Conservation (phyloP, 306 rosid genomes). For the Citrullus mucosospermus region DNA sequence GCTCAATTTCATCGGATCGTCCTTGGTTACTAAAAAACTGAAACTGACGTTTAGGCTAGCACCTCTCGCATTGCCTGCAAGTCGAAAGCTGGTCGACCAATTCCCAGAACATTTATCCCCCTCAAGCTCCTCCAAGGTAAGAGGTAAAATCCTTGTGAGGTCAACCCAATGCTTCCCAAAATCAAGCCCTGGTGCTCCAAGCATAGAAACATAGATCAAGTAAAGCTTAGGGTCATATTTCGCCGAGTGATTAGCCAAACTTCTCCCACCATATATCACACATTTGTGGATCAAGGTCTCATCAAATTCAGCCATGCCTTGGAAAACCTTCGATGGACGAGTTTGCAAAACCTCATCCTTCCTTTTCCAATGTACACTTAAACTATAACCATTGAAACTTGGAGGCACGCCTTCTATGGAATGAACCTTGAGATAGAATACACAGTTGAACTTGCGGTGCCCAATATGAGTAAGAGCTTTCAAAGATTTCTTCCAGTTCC, state of each 20-base stretch:
- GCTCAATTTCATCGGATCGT: slow-evolving; percentile 24
- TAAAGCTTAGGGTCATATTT: slow-evolving; percentile 50
- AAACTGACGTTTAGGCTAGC: slow-evolving; percentile 61
- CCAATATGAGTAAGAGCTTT: slow-evolving; percentile 56
- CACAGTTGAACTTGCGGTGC: slow-evolving; percentile 36
- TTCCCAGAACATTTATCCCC: slow-evolving; percentile 49
- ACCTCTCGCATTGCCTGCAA: slow-evolving; percentile 61
- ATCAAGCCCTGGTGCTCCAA: slow-evolving; percentile 35
- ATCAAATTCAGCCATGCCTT: slow-evolving; percentile 40
- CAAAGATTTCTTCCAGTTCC: slow-evolving; percentile 85
- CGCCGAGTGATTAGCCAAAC: slow-evolving; percentile 30
- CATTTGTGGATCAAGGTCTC: slow-evolving; percentile 49
- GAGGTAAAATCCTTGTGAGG: slow-evolving; percentile 59
- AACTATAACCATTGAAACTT: slow-evolving; percentile 29
- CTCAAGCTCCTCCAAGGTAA: slow-evolving; percentile 46
- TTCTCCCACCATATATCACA: slow-evolving; percentile 39
- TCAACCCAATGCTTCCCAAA: slow-evolving; percentile 54
- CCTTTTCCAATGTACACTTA: slow-evolving; percentile 57
- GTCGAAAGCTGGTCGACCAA: slow-evolving; percentile 65
- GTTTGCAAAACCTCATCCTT: slow-evolving; percentile 41
- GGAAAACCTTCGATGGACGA: slow-evolving; percentile 22
- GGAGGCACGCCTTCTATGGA: slow-evolving; percentile 50
- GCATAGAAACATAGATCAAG: slow-evolving; percentile 38
- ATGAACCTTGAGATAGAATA: slow-evolving; percentile 52
- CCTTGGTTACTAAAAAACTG: slow-evolving; percentile 41